Base-by-base conservation (phyloP, 352 stramenopile genomes). In the Pythium scleroteichum region DNA sequence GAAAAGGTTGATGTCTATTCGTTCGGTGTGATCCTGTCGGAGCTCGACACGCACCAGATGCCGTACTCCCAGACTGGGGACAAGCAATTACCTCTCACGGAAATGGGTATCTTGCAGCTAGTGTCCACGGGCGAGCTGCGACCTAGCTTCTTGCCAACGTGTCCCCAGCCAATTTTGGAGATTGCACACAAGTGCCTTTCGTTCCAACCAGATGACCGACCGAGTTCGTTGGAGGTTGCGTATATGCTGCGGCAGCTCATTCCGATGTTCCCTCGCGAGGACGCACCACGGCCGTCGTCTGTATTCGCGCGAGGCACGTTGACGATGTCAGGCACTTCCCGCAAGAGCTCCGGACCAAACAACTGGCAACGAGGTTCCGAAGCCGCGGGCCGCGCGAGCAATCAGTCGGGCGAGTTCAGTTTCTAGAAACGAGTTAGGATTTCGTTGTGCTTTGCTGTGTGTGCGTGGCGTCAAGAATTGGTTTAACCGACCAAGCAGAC, bases 1-100 rank as follows among this genome's bases (percentile, higher is more conserved):
- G 67, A 70, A 35, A 68, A 69, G 23, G 62, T 63, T 8, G 71
- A 78, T 53, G 63, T 78, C 54, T 78, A 76, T 49, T 75, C 71
- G 41, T 73, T 73, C 39, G 71, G 71, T 23, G 67, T 77, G 23
- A 56, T 67, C 20, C 45, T 67, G 4, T 67, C 60, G 33, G 60
- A 67, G 38, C 52, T 67, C 8, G 60, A 67, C 33, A 66, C 59
- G n/a, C 59, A 66, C 44, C 22, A 66, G 27, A 59, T 60, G 59
- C 59, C 59, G 19, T 66, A 61, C 49, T 26, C 26, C 4, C 47
- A 40, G 1, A 48, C 24, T 20, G 22, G 20, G 0, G 26, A 56
- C n/a, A 24, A 24, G 35, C 46, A 50, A 24, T 8, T 64, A n/a
- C 56, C 56, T 17, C 38, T 39, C 19, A 51, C 47, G 1, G 59